Base-by-base conservation (phyloP, 2,329 filamentous ascomycete species). In the Calonectria pauciramosa region DNA sequence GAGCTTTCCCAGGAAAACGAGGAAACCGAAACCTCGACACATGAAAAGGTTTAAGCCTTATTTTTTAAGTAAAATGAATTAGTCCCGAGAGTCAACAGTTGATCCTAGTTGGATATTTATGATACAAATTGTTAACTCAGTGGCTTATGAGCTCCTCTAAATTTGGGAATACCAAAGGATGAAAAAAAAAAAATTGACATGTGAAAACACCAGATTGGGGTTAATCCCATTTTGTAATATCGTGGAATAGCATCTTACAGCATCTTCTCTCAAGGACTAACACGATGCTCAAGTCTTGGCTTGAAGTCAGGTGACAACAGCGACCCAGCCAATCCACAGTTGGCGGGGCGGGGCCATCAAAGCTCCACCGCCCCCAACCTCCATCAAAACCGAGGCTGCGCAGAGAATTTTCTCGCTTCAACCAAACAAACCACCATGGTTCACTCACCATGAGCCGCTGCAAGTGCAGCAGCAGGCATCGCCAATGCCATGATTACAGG, bases 41-140 rank as follows among this genome's bases (percentile, higher is more conserved):
- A 78, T 16, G 78, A 79, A 60, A 74, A 77, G 23, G 75, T 73
- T 28, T 78, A 75, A 49, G 23, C 5, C n/a, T 20, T 20, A n/a
- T n/a, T 11, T 8, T 11, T 11, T 8, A 49, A 34, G 9, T n/a
- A 32, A 14, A 30, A 23, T 23, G 20, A 13, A 3, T 30, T 32
- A 23, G 4, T 34, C 13, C 23, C 28, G 14, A 60, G 13, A 4
- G 38, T 38, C 10, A n/a, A 8, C 26, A 16, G 23, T 18, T 52
- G 26, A 28, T 52, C 18, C 14, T 20, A 9, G 18, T 9, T 30
- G 26, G 26, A 54, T 32, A 20, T 30, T 13, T 32, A 32, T 54
- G 18, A 7, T 32, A 54, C 26, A 54, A 32, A 54, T 54, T 32
- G 28, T 30, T 32, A 4, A 54, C 32, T 1, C n/a, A 26, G 2